phyloP scores from a whole-genome alignment of 1,284 basidiomycete species.

The Inonotus hispidus region DNA sequence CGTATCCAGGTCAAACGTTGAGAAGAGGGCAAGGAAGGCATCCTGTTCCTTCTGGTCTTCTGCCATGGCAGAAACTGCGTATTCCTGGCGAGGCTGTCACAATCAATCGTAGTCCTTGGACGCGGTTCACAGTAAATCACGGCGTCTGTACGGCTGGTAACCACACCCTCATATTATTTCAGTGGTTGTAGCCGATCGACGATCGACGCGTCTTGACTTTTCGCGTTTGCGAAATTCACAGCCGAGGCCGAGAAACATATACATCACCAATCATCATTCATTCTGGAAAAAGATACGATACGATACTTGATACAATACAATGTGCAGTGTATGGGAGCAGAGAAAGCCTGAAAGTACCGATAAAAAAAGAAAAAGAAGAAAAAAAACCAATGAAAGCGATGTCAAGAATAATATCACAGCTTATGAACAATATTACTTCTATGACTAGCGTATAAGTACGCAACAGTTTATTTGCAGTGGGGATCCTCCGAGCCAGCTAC shows the following conservation, averaged over 20 bases:
- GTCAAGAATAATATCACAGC: slow-evolving; percentile 34
- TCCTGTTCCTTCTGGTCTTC: slow-evolving; percentile 56
- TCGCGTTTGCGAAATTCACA: neutral
- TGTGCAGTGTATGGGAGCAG: slow-evolving; percentile 37
- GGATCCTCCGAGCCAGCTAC: neutral
- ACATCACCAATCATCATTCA: neutral
- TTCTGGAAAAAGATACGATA: slow-evolving; percentile 9
- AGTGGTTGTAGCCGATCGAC: neutral
- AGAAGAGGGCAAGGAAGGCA: slow-evolving; percentile 74
- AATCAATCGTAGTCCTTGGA: neutral
- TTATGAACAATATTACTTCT: slow-evolving; percentile 48
- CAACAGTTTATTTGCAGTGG: slow-evolving; percentile 57
- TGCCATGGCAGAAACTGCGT: slow-evolving; percentile 31
- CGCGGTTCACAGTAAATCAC: neutral
- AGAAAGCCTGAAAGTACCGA: slow-evolving; percentile 25
- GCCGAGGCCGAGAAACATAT: neutral
- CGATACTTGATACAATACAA: slow-evolving; percentile 69
- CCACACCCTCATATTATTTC: neutral
- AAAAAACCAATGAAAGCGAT: slow-evolving; percentile 28
- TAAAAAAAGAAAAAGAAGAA: slow-evolving; percentile 50
- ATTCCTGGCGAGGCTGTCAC: neutral
- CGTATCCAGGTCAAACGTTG: slow-evolving; percentile 61
- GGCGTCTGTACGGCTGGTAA: neutral
- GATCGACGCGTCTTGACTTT: neutral
- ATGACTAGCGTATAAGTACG: slow-evolving; percentile 54